These are phyloP conservation scores for Tuber melanosporum DNA, from an alignment of 495 filamentous ascomycete genomes.

Conservation along the genomic window DNA sequence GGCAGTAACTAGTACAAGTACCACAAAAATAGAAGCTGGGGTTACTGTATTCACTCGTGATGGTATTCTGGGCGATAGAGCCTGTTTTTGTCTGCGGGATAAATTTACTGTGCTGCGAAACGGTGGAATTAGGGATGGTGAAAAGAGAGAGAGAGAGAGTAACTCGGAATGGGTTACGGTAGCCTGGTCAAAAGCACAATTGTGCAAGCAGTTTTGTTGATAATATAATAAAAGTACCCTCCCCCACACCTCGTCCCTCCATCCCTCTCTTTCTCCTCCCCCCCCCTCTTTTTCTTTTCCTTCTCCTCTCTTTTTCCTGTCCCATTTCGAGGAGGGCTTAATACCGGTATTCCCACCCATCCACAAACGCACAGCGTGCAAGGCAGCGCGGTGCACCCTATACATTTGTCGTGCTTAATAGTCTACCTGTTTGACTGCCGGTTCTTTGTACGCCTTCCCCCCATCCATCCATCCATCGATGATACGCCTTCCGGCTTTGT, in stretches of 20 bases:
- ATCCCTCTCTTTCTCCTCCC: background rate
- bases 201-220: background rate
- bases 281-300: background rate
- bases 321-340: background rate
- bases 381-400: background rate
- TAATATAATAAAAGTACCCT: background rate
- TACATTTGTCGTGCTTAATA: background rate
- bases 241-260: background rate
- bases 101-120: background rate
- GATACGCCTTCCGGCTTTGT: conserved; percentile 14
- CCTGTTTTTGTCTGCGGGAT: background rate
- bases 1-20: background rate
- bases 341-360: background rate
- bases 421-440: conserved; percentile 18
- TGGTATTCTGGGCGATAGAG: background rate
- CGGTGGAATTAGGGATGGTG: background rate
- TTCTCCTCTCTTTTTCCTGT: background rate
- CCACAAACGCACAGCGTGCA: background rate
- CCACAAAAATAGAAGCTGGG: background rate
- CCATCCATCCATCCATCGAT: conserved; percentile 7
- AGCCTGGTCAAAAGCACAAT: background rate
- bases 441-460: conserved; percentile 14
- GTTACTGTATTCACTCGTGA: background rate
- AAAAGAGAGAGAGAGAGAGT: background rate
- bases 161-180: background rate